phyloP scores from a whole-genome alignment of 1,139 yeast species.

The Candida sojae region DNA sequence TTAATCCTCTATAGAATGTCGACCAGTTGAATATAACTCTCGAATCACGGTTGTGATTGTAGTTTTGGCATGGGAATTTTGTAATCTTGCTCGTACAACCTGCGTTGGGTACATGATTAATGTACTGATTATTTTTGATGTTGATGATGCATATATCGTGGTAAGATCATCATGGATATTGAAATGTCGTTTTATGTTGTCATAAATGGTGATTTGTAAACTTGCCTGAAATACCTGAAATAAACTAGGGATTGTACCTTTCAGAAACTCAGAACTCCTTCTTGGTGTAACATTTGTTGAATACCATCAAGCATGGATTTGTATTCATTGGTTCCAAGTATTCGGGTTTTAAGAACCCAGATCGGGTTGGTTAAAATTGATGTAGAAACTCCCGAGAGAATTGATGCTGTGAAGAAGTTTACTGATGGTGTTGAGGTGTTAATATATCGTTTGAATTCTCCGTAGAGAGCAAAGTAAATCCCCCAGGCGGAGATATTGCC shows the following conservation, averaged over 20 bases:
- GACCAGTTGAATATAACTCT: conserved; percentile 44
- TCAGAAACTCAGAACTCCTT: conserved; percentile 76
- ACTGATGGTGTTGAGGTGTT: conserved; percentile 21
- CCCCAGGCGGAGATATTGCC: conserved; percentile 94
- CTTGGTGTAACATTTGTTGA: conserved; percentile 48
- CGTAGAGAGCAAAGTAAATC: conserved; percentile 74
- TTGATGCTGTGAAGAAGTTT: conserved; percentile 37
- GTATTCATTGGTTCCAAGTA: conserved; percentile 67
- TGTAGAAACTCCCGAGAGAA: conserved; percentile 72
- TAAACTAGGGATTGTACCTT: conserved; percentile 79
- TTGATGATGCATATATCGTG: conserved; percentile 57
- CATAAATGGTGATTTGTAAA: conserved; percentile 83
- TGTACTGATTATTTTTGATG: conserved; percentile 71
- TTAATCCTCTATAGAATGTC: conserved; percentile 76
- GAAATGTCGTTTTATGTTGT: conserved; percentile 33
- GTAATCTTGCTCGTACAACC: conserved; percentile 76
- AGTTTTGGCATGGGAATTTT: conserved; percentile 33
- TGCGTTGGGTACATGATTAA: conserved; percentile 81
- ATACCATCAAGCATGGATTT: conserved; percentile 59
- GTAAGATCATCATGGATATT: neutral
- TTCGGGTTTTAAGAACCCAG: conserved; percentile 89
- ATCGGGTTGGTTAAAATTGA: conserved; percentile 84
- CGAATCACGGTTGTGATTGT: conserved; percentile 22
- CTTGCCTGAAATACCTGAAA: conserved; percentile 89
- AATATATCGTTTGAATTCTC: conserved; percentile 48